Evolutionary conservation across 1,139 yeast genomes (phyloP).

Genomic region (Suhomyces ambrosiae): DNA sequence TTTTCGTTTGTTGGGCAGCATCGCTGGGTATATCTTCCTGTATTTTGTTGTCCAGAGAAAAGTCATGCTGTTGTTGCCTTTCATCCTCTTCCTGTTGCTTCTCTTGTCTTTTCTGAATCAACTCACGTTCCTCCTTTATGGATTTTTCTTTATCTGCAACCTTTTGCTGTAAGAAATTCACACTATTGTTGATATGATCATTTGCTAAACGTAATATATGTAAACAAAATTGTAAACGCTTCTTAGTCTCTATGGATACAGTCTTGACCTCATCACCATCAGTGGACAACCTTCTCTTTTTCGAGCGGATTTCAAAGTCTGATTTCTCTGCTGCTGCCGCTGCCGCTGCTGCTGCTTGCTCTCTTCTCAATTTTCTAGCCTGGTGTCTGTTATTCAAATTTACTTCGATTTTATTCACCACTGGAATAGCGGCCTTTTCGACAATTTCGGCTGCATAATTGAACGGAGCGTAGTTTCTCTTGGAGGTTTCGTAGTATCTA

Average conservation of each 20-base stretch:
- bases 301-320: constrained; percentile 15
- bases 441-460: constrained; percentile 69
- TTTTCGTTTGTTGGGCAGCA: constrained; percentile 56
- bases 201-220: constrained; percentile 77
- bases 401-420: constrained; percentile 53
- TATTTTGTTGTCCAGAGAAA: constrained; percentile 8
- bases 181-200: constrained; percentile 65
- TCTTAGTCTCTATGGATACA: constrained; percentile 65
- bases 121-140: constrained; percentile 22
- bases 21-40: constrained; percentile 17
- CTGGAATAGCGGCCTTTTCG: constrained; percentile 63
- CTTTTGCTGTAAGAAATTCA: constrained; percentile 56
- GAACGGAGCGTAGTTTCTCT: constrained; percentile 57
- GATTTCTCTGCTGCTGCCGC: constrained; percentile 8
- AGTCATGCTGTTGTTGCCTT: constrained; percentile 12
- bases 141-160: constrained; percentile 28
- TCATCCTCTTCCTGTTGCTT: constrained; percentile 15
- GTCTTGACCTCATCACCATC: constrained; percentile 13
- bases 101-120: constrained; percentile 10
- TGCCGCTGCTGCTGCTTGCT: constrained; percentile 24
- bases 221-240: constrained; percentile 70
- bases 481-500: constrained; percentile 58
- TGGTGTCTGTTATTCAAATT: constrained; percentile 45
- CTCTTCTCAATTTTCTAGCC: constrained; percentile 22
- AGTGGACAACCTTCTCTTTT: constrained; percentile 24